Conservation (phyloP, 306 rosid species). For the Ziziphus jujuba region DNA sequence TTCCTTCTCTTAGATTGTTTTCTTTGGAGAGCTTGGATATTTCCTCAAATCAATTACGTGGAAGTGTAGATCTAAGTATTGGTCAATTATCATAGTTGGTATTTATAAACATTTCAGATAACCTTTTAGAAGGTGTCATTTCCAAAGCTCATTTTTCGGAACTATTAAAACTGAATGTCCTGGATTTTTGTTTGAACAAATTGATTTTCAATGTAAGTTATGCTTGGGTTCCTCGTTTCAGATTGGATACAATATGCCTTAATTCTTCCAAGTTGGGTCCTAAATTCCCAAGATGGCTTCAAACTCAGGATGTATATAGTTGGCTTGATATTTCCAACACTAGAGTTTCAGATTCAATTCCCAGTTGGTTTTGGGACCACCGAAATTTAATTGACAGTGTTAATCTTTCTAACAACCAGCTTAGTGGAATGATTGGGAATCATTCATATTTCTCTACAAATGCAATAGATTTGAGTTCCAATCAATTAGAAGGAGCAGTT, state of each 20-base stretch:
- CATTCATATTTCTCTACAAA: background rate
- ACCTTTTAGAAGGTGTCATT: conserved; percentile 1
- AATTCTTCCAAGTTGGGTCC: conserved; percentile 17
- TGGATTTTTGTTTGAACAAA: background rate
- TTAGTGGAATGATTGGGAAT: background rate
- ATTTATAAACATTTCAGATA: background rate
- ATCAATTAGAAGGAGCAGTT: conserved; percentile 4
- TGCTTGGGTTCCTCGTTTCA: conserved; percentile 14
- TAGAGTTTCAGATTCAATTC: conserved; percentile 13
- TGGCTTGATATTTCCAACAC: conserved; percentile 10
- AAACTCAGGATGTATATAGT: background rate
- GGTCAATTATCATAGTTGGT: background rate
- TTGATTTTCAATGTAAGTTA: background rate
- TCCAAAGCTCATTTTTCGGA: background rate
- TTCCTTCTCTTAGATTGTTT: no score
- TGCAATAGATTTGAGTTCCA: conserved; percentile 9
- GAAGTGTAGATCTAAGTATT: background rate
- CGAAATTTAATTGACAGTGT: no score
- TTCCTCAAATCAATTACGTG: background rate
- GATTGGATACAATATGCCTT: background rate
- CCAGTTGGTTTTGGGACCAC: conserved; percentile 26
- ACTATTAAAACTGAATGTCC: background rate
- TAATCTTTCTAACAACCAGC: conserved; percentile 17
- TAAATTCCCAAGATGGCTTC: conserved; percentile 17
- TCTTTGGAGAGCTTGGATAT: no score